Conservation (phyloP, 176 grass and related monocot genomes). For the Rhynchospora tenuis region DNA sequence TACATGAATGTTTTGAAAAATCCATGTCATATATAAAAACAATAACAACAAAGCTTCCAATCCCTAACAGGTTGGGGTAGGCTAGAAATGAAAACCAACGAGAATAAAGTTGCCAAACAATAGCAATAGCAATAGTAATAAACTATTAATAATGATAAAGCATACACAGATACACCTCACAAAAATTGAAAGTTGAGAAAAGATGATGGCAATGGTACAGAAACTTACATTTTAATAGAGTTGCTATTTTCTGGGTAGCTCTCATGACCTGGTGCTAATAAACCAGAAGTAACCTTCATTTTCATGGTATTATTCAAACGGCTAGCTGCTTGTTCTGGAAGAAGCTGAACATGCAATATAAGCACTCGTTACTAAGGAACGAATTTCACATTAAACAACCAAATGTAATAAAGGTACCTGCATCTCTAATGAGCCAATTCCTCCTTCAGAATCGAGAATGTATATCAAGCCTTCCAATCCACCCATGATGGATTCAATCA, state of each 20-base stretch:
- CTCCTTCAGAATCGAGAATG: conserved; percentile 97
- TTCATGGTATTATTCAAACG: conserved; percentile 69
- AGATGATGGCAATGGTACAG: conserved; percentile 12
- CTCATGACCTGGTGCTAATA: conserved; percentile 81
- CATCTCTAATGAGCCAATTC: conserved; percentile 95
- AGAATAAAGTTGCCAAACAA: no score
- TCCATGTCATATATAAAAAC: not conserved
- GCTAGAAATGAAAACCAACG: no score
- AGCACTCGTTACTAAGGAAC: conserved; percentile 6
- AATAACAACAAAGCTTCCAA: no score
- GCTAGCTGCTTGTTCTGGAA: conserved; percentile 94
- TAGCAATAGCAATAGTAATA: no score
- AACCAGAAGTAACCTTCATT: conserved; percentile 58
- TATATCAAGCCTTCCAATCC: conserved; percentile 98
- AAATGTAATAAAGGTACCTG: conserved; percentile 59
- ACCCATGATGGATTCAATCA: conserved; percentile 99
- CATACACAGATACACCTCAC: not conserved
- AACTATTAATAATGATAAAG: no score
- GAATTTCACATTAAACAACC: not conserved
- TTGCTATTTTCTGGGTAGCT: conserved; percentile 91
- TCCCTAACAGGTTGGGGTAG: no score
- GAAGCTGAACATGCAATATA: conserved; percentile 54
- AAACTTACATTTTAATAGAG: conserved; percentile 92
- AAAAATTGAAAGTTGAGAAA: conserved; percentile 3
- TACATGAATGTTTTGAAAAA: conserved; percentile 17